phyloP scores from a whole-genome alignment of 345 rosid genomes.

The Cardamine resedifolia region DNA sequence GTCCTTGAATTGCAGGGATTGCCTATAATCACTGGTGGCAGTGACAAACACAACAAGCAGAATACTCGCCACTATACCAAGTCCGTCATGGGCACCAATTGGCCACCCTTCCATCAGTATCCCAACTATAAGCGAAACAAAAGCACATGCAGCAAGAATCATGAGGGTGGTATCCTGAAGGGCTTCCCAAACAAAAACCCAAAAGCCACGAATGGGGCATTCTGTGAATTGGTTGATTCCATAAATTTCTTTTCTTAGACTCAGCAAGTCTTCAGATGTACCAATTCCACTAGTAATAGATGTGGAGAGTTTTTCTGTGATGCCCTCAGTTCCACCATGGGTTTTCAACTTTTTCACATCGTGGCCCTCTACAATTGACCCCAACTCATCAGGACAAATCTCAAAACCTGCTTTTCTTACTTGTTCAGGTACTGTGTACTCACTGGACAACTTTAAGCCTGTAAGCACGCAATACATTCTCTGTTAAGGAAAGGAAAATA shows the following conservation, averaged over 20 bases:
- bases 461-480: conserved; percentile 32
- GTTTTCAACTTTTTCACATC: conserved; percentile 69
- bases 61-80: conserved; percentile 66
- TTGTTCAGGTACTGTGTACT: conserved; percentile 71
- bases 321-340: conserved; percentile 73
- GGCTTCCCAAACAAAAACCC: conserved; percentile 78
- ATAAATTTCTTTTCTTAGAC: conserved; percentile 53
- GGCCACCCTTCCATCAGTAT: conserved; percentile 74
- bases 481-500: conserved; percentile 22
- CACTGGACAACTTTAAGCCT: conserved; percentile 66
- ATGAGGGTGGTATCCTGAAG: conserved; percentile 67
- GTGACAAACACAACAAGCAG: conserved; percentile 71
- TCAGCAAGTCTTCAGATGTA: conserved; percentile 47
- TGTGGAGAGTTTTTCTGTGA: conserved; percentile 64
- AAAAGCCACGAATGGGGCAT: conserved; percentile 70
- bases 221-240: conserved; percentile 86
- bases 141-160: conserved; percentile 63
- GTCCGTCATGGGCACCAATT: conserved; percentile 75
- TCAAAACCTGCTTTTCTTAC: conserved; percentile 76
- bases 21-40: conserved; percentile 69
- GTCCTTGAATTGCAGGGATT: conserved; percentile 70
- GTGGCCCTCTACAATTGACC: conserved; percentile 83
- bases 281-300: conserved; percentile 59
- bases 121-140: conserved; percentile 67
- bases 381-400: conserved; percentile 85